Percentiles rank a stretch among this genome's conserved stretches.
Evolutionary conservation across 352 stramenopile species (phyloP).

Genomic region (Phytopythium montanum): DNA sequence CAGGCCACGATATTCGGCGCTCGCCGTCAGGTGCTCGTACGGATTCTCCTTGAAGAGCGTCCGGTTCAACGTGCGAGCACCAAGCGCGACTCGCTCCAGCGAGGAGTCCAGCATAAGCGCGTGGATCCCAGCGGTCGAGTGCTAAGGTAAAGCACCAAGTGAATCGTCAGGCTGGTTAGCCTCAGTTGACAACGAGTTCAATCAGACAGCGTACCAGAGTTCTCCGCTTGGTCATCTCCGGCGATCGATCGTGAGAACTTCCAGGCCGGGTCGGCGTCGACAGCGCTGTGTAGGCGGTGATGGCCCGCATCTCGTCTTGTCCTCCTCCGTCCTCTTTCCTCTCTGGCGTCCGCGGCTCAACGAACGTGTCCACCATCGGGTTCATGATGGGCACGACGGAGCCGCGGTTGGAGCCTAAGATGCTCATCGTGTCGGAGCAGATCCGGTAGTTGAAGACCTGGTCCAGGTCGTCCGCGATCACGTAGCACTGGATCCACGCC

Average conservation of each 20-base stretch:
- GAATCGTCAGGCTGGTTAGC: neutral
- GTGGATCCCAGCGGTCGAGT: conserved; percentile 27
- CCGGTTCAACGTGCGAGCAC: conserved; percentile 29
- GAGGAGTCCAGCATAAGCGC: conserved; percentile 59
- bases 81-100: conserved; percentile 53
- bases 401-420: conserved; percentile 18
- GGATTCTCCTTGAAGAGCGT: conserved; percentile 32
- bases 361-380: conserved; percentile 48
- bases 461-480: conserved; percentile 79
- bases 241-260: neutral
- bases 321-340: conserved; percentile 19
- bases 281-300: conserved; percentile 46
- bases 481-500: conserved; percentile 81
- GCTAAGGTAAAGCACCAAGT: conserved; percentile 12
- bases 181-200: neutral
- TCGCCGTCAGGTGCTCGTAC: conserved; percentile 34
- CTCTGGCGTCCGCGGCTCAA: conserved; percentile 30
- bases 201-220: conserved; percentile 19
- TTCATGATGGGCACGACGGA: conserved; percentile 35
- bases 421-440: conserved; percentile 38
- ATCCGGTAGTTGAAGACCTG: conserved; percentile 61
- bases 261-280: conserved; percentile 34
- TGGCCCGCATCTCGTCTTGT: conserved; percentile 36
- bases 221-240: conserved; percentile 14
- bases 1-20: conserved; percentile 15